These are phyloP conservation scores for Pleurotus citrinopileatus DNA, from an alignment of 768 basidiomycete species.

Conservation along the genomic window DNA sequence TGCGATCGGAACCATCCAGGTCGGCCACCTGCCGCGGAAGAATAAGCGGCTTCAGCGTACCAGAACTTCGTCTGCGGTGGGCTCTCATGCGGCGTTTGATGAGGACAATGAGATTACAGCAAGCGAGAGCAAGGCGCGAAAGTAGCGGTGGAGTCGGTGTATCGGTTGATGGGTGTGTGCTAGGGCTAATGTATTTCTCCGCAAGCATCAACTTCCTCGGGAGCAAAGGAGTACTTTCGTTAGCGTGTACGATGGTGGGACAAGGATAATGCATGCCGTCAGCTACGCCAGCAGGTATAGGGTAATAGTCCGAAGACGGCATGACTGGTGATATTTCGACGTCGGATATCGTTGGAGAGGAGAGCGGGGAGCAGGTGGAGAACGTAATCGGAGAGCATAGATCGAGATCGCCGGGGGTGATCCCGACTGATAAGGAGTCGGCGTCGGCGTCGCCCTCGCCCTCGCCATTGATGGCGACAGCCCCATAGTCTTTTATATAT, in stretches of 20 bases:
- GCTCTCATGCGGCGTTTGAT: background rate
- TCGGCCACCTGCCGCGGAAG: background rate
- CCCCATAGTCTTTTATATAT: background rate
- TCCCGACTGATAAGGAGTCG: background rate
- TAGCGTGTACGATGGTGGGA: background rate
- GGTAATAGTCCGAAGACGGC: background rate
- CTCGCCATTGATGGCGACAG: slow-evolving; percentile 2
- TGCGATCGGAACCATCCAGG: background rate
- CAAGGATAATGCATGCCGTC: background rate
- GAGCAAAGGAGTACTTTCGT: background rate
- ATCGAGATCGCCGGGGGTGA: slow-evolving; percentile 1
- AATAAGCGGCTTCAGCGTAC: slow-evolving; percentile 4
- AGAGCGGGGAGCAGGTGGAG: slow-evolving; percentile 25
- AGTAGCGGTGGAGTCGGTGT: background rate
- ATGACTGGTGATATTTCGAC: background rate
- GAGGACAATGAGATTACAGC: background rate
- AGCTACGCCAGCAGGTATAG: background rate
- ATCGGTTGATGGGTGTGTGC: background rate
- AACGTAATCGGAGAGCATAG: slow-evolving; percentile 15
- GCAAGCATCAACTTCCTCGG: background rate
- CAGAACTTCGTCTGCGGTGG: background rate
- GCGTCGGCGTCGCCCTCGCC: background rate
- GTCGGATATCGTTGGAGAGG: slow-evolving; percentile 14
- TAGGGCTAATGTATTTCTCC: background rate
- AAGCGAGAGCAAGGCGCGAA: background rate